Conservation (phyloP, 345 rosid genomes). For the Hevea brasiliensis region DNA sequence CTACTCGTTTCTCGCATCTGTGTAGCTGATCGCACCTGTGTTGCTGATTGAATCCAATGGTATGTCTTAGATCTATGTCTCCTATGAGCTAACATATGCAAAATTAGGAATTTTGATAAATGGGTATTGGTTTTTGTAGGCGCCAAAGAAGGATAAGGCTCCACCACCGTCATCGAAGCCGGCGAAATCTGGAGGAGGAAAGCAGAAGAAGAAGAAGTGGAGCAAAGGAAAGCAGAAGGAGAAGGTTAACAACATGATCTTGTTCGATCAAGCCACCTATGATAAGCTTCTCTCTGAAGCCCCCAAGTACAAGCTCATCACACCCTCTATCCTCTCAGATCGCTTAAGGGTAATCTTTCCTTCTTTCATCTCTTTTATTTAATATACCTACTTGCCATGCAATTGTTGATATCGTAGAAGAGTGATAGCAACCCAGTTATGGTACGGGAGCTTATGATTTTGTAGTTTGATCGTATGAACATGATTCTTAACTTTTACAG, state of each 20-base stretch:
- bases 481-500: no score
- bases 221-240: slow-evolving; percentile 40
- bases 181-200: slow-evolving; percentile 57
- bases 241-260: slow-evolving; percentile 36
- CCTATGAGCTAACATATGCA: no score
- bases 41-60: no score
- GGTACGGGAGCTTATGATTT: no score
- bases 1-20: no score
- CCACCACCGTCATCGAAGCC: slow-evolving; percentile 61
- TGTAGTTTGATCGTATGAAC: no score
- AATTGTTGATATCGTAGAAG: no score
- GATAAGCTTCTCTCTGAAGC: slow-evolving; percentile 34
- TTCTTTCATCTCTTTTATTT: background rate
- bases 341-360: slow-evolving; percentile 23
- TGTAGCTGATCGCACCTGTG: no score
- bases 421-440: no score
- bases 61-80: no score
- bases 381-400: no score
- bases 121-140: slow-evolving; percentile 19
- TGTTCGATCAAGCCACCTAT: slow-evolving; percentile 34
- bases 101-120: no score
- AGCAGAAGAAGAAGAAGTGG: slow-evolving; percentile 53
- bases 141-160: slow-evolving; percentile 56
- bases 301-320: slow-evolving; percentile 37
- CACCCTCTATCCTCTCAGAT: slow-evolving; percentile 36